Conservation (phyloP, 1,284 basidiomycete species). For the Malassezia globosa region DNA sequence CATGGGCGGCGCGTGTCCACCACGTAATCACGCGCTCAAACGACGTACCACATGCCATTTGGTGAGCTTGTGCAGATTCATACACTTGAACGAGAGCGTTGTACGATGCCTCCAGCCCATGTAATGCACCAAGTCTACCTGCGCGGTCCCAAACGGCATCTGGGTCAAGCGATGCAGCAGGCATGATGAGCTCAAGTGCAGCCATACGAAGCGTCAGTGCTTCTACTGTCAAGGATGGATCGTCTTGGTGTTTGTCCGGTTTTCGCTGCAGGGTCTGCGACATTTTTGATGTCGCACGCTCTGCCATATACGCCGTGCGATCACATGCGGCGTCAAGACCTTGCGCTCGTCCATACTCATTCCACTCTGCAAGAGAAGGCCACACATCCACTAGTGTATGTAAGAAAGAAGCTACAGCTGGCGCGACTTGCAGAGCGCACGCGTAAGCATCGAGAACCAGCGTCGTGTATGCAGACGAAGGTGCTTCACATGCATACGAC, state of each 20-base stretch:
- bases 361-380: background rate
- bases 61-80: background rate
- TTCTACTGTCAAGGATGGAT: constrained; percentile 18
- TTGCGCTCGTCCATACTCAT: background rate
- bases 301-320: constrained; percentile 22
- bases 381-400: background rate
- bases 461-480: background rate
- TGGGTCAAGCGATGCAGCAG: constrained; percentile 23
- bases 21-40: background rate
- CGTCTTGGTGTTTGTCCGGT: too few relatives aligned
- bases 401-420: constrained; percentile 2
- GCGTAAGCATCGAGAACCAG: constrained; percentile 9
- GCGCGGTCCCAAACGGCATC: constrained; percentile 30
- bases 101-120: background rate
- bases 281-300: constrained; percentile 25
- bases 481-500: background rate
- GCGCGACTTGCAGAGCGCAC: constrained; percentile 13
- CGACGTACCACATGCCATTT: background rate
- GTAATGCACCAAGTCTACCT: background rate
- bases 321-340: background rate
- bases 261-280: too few relatives aligned
- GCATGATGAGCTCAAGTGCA: constrained; percentile 21
- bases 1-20: background rate
- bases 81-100: background rate
- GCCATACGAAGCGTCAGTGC: constrained; percentile 17